Evolutionary conservation across 345 rosid genomes (phyloP).

Genomic region (Bruguiera gymnorhiza): DNA sequence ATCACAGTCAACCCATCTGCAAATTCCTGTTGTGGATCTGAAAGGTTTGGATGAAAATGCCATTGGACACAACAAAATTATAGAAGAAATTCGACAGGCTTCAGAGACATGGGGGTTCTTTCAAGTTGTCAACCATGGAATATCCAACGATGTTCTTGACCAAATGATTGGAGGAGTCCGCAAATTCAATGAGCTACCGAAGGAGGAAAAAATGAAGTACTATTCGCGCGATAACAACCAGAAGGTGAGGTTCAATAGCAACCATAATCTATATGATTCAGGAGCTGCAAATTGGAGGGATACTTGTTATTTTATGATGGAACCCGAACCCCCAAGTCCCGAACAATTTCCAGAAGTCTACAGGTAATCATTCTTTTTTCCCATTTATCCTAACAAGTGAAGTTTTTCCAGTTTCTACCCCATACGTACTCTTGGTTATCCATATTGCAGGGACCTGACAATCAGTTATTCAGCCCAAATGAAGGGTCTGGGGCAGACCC

Average conservation of each 20-base stretch:
- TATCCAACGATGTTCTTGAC: slow-evolving; percentile 1
- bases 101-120: slow-evolving; percentile 5
- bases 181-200: slow-evolving; percentile 21
- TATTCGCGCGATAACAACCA: slow-evolving; percentile 12
- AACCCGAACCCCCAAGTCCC: slow-evolving; percentile 17
- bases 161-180: slow-evolving; percentile 10
- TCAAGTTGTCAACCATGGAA: slow-evolving; percentile 23
- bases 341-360: slow-evolving; percentile 15
- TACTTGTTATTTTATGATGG: slow-evolving; percentile 14
- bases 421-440: neutral
- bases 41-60: neutral
- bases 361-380: slow-evolving; percentile 19
- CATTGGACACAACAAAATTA: neutral
- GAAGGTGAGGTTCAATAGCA: slow-evolving; percentile 18
- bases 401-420: too few species aligned
- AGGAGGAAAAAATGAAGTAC: slow-evolving; percentile 14
- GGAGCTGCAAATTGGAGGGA: slow-evolving; percentile 33
- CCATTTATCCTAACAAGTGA: neutral
- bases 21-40: slow-evolving; percentile 14
- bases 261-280: slow-evolving; percentile 12
- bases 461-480: slow-evolving; percentile 14
- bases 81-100: neutral
- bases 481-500: slow-evolving; percentile 1
- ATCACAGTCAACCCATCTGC: too few species aligned
- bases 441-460: slow-evolving; percentile 17